A percentile compares a stretch with the other conserved stretches of the same genome.
Evolutionary conservation across 2,329 filamentous ascomycete genomes (phyloP).

Genomic region (Clonostachys rhizophaga): DNA sequence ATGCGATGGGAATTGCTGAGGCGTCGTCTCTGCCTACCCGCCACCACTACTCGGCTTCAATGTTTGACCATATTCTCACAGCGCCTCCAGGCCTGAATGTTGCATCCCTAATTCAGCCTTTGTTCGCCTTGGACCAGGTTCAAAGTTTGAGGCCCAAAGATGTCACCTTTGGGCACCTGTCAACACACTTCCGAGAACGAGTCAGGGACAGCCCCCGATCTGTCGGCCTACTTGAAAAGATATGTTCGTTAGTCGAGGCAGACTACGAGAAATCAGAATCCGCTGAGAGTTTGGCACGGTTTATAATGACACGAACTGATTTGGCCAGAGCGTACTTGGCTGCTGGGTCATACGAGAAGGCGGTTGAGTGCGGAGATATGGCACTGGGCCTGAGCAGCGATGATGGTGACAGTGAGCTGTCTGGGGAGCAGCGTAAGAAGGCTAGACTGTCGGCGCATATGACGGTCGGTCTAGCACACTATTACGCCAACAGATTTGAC

Average conservation of each 20-base stretch:
- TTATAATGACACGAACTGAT: slow-evolving; percentile 81
- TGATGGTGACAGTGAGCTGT: slow-evolving; percentile 61
- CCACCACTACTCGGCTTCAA: slow-evolving; percentile 72
- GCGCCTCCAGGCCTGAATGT: slow-evolving; percentile 44
- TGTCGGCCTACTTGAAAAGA: slow-evolving; percentile 55
- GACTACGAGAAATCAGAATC: slow-evolving; percentile 86
- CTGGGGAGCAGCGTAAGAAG: slow-evolving; percentile 59
- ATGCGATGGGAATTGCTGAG: slow-evolving; percentile 89
- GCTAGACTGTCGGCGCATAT: slow-evolving; percentile 80
- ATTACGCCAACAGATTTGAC: slow-evolving; percentile 61
- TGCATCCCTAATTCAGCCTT: slow-evolving; percentile 71
- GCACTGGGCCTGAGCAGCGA: slow-evolving; percentile 76
- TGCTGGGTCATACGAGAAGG: slow-evolving; percentile 56
- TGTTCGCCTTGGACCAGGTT: slow-evolving; percentile 85
- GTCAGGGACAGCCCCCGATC: slow-evolving; percentile 64
- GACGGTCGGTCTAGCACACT: slow-evolving; percentile 78
- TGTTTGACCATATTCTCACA: slow-evolving; percentile 75
- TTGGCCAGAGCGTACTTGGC: slow-evolving; percentile 81
- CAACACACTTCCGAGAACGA: slow-evolving; percentile 77
- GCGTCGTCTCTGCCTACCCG: slow-evolving; percentile 70
- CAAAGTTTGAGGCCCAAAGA: slow-evolving; percentile 66
- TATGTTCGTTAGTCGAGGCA: slow-evolving; percentile 68
- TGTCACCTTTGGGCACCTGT: slow-evolving; percentile 70
- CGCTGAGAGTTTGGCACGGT: slow-evolving; percentile 64
- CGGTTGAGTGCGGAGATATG: slow-evolving; percentile 75